These are phyloP conservation scores for Striga hermonthica DNA, from an alignment of 305 asterid species.

Conservation along the genomic window DNA sequence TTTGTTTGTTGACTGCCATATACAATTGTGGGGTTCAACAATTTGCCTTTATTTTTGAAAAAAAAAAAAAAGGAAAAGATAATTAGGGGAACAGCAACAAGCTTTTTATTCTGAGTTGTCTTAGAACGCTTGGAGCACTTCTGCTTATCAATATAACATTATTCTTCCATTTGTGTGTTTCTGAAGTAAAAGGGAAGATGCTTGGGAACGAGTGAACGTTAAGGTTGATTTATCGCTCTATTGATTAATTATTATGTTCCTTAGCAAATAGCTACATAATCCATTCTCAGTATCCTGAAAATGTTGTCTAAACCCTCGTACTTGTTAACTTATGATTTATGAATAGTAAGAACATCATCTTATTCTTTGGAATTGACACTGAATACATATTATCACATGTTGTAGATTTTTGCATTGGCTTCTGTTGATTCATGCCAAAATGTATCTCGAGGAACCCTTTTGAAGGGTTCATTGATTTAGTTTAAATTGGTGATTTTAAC, in stretches of 20 bases:
- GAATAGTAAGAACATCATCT: background rate
- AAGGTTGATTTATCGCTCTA: background rate
- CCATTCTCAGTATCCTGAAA: background rate
- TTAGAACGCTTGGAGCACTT: background rate
- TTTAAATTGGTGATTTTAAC: slow-evolving; percentile 1
- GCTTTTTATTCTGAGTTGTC: background rate
- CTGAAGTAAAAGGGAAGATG: background rate
- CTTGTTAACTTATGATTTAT: background rate
- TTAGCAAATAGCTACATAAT: background rate
- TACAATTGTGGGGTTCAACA: background rate
- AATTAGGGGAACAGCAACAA: background rate
- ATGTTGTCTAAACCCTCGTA: background rate
- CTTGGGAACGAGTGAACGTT: background rate
- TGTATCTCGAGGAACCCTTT: background rate
- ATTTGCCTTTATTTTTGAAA: background rate
- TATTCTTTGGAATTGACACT: background rate
- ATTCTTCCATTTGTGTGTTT: background rate
- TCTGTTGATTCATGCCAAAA: background rate
- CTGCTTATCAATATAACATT: background rate
- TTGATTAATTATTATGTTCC: background rate
- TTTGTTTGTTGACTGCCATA: background rate
- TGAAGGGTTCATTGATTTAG: background rate
- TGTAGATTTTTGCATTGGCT: background rate
- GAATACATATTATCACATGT: background rate
- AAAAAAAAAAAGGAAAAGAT: background rate